These are phyloP conservation scores for Trichoderma breve DNA, from an alignment of 2,329 filamentous ascomycete species.

Conservation along the genomic window DNA sequence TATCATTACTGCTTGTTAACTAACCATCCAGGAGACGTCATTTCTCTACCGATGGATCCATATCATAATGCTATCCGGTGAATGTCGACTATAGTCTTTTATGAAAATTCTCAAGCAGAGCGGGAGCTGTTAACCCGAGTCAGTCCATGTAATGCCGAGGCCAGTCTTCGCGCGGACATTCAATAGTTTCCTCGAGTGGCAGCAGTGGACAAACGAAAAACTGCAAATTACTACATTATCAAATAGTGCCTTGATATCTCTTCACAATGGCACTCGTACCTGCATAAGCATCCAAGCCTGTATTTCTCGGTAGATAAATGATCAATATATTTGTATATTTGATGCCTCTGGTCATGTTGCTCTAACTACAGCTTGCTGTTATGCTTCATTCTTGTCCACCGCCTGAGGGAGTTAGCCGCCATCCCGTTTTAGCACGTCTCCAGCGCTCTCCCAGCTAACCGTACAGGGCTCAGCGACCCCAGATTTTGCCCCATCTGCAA, in stretches of 20 bases:
- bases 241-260: background rate
- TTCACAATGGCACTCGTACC: background rate
- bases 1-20: background rate
- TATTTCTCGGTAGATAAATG: background rate
- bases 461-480: slow-evolving; percentile 3
- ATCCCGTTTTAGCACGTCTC: background rate
- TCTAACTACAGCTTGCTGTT: background rate
- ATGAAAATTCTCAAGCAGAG: background rate
- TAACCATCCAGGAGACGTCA: background rate
- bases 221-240: background rate
- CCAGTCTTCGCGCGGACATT: background rate
- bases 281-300: background rate
- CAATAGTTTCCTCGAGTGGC: background rate
- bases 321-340: background rate
- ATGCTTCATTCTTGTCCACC: background rate
- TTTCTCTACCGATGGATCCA: background rate
- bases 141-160: background rate
- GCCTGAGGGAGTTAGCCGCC: background rate
- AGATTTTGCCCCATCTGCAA: slow-evolving; percentile 12
- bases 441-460: background rate
- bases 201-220: background rate
- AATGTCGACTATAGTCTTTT: background rate
- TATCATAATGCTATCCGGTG: background rate
- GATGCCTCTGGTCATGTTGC: background rate
- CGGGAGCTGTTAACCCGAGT: background rate